Base-by-base conservation (phyloP, 23 red algal genomes). In the Gracilaria gracilis region DNA sequence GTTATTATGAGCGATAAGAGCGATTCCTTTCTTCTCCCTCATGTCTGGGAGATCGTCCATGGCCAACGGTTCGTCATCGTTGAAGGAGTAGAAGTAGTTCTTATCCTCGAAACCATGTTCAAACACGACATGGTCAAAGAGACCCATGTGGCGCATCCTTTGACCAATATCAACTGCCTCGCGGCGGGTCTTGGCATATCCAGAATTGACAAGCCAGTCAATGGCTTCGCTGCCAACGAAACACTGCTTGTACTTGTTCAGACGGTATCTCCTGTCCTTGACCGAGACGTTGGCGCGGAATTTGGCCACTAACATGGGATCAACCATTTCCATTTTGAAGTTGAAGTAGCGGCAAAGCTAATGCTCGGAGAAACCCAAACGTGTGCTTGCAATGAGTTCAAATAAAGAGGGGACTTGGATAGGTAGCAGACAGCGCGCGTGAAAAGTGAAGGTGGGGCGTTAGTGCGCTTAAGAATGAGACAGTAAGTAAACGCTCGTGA, bases 291-390 rank as follows among this genome's bases (percentile, higher is more conserved):
- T 77, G 5, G 72, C 72, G 46, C 72, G 72, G 31, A 77, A 77
- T 16, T 77, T 51, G 31, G 72, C 38, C 13, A 77, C 27, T 23
- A 77, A 31, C 72, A 77, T 77, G 17, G 72, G 40, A 50, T 77
- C 72, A 50, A 77, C 72, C 72, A 77, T 77, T 14, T 77, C 72
- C 72, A 77, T 77, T 29, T 46, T 50, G 72, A 77, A 77, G 28
- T 12, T 37, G 28, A 73, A 20, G 1, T 42, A 7, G 8, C 5
- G 4, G 8, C 20, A 35, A 15, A 55, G 51, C 7, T 55, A 55
- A 55, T 20, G 7, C 24, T 31, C 59, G 24, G 59, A 27, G 59
- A 62, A 62, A 62, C 59, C 29, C 23, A 31, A 62, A 62, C 2
- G 23, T 2, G 59, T 29, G 27, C 27, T 4, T 5, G 24, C 24